Base-by-base conservation (phyloP, 2,329 filamentous ascomycete genomes). In the Venturia carpophila region DNA sequence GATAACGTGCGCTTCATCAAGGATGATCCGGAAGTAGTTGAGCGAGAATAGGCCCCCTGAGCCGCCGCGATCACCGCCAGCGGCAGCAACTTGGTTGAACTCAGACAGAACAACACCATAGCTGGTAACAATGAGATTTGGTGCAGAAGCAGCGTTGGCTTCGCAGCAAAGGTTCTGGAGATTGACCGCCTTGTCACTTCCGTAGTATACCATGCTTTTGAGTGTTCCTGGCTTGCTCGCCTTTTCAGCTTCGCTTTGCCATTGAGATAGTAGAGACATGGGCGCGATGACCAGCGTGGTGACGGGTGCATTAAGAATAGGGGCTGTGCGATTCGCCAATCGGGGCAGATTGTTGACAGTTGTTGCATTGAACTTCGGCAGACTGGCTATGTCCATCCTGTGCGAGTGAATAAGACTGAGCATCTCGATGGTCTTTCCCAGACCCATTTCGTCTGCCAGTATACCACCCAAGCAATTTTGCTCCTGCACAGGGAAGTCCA, bases 351-450 rank as follows among this genome's bases (percentile, higher is more conserved):
- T 79, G 68, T 85, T 86, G 27, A 89, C 79, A 4, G 81, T 42
- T 27, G 27, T 42, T 49, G 69, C 67, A 3, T 62, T 47, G 30
- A 70, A 70, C 27, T 69, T 62, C 10, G 74, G 69, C 15, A 72
- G 68, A 21, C 71, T 70, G 19, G 75, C 68, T 37, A 79, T 72
- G 27, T 87, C 81, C 3, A 86, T 87, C 67, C 84, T 86, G 73
- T 97, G 90, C 0, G 90, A 85, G 73, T 99, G 94, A 5, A 99
- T 84, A 62, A 99, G 79, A 76, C 91, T 94, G 67, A 99, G 84
- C 92, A 99, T 97, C 73, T 99, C 93, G 64, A 99, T 97, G 0
- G 94, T 99, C 79, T 99, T 99, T 42, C 94, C 94, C 1, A 99
- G 80, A 60, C 94, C 94, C 94, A 99, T 99, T 75, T 74, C 83